Conservation (phyloP, 1,139 yeast species). For the Geotrichum candidum region DNA sequence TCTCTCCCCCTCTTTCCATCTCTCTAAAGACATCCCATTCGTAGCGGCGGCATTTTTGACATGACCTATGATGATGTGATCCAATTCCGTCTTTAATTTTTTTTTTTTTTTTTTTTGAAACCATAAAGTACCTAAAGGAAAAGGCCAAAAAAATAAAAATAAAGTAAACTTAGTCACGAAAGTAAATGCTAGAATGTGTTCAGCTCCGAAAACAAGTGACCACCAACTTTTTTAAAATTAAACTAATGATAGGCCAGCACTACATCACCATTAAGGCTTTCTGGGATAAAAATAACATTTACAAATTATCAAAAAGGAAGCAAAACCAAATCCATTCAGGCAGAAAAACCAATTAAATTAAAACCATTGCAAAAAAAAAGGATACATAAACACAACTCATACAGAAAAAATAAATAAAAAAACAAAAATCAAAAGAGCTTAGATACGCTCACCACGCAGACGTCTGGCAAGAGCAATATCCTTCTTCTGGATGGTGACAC, state of each 20-base stretch:
- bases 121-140: too few relatives aligned
- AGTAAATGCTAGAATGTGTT: too few relatives aligned
- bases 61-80: constrained; percentile 95
- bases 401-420: background rate
- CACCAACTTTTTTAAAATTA: background rate
- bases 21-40: constrained; percentile 38
- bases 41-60: constrained; percentile 99
- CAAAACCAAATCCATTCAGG: background rate
- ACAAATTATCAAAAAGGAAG: background rate
- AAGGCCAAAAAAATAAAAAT: too few relatives aligned
- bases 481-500: constrained; percentile 99
- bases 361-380: background rate
- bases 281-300: background rate
- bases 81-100: constrained; percentile 43
- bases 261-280: background rate
- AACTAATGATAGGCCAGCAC: background rate
- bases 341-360: background rate
- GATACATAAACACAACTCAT: background rate
- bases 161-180: too few relatives aligned
- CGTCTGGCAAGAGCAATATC: constrained; percentile 98
- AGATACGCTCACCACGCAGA: constrained; percentile 74
- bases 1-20: too few relatives aligned
- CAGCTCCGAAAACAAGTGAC: background rate
- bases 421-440: background rate
- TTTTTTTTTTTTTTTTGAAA: too few relatives aligned